Base-by-base conservation (phyloP, 1,284 basidiomycete species). In the Pseudozyma sp. region DNA sequence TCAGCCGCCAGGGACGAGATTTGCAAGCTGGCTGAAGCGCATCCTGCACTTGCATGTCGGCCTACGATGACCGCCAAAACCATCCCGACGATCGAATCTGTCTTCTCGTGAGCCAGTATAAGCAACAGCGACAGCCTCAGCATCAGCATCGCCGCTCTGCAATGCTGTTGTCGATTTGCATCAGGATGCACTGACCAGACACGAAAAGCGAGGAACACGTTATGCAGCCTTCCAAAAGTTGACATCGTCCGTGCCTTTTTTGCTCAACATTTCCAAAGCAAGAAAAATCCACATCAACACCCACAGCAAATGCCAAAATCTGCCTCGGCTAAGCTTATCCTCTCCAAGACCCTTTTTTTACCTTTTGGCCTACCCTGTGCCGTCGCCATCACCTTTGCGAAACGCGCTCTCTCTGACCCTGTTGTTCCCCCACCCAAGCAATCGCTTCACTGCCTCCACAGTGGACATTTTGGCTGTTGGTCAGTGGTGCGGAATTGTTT, bases 181-280 rank as follows among this genome's bases (percentile, higher is more conserved):
- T 24, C 14, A 34, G 16, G 11, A 31, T 55, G 63, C 63, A 66
- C 52, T 66, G 63, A 49, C 63, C 63, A 66, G 48, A 40, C 7
- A 24, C 34, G 17, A 37, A 57, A 33, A 29, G 17, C 46, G 39
- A 43, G 24, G 35, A 24, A 19, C 43, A 53, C 48, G 54, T 53
- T 50, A 57, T 48, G 30, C 40, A 42, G 40, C 9, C 8, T 37
- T 8, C 40, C 40, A 45, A 19, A 45, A 45, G 14, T 29, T 29
- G 43, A 45, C 43, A 24, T 29, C 9, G 5, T 3, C 9, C 24
- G 24, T 24, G 24, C 16, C 45, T 5, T 1, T 8, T 10, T 19
- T 46, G 52, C 63, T 66, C 63, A 66, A 66, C 63, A 65, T 50
- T 65, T 61, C 55, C 51, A 51, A 58, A 42, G 24, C 24, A 37